Conservation (phyloP, 768 basidiomycete species). For the Nidula microcarpa region DNA sequence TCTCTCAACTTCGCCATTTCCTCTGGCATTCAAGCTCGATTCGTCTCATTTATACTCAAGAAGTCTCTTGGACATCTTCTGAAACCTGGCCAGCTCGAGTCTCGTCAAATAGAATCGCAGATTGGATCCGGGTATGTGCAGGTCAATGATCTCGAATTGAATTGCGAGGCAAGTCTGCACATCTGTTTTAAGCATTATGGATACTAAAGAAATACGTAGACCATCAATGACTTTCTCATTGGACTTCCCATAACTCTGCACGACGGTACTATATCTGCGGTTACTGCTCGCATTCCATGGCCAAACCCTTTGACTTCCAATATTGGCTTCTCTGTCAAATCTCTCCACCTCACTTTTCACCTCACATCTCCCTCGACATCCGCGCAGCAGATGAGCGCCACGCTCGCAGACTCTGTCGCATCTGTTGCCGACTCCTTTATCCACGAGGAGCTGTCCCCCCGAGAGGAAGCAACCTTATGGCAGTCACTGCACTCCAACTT, state of each 20-base stretch:
- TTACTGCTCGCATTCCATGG: slow-evolving; percentile 81
- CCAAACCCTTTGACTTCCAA: slow-evolving; percentile 78
- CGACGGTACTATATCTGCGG: slow-evolving; percentile 69
- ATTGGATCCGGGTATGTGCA: slow-evolving; percentile 90
- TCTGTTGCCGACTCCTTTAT: slow-evolving; percentile 87
- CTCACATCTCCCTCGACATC: slow-evolving; percentile 26
- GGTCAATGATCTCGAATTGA: slow-evolving; percentile 78
- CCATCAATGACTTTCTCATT: slow-evolving; percentile 69
- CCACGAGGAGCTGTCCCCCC: slow-evolving; percentile 71
- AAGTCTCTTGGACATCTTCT: slow-evolving; percentile 81
- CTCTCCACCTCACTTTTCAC: slow-evolving; percentile 66
- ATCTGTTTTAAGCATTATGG: slow-evolving; percentile 2
- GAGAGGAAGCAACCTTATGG: slow-evolving; percentile 69
- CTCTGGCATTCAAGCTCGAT: slow-evolving; percentile 76
- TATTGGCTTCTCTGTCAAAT: slow-evolving; percentile 65
- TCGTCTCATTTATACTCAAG: slow-evolving; percentile 86
- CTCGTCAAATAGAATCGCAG: slow-evolving; percentile 85
- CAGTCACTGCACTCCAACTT: slow-evolving; percentile 56
- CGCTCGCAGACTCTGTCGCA: slow-evolving; percentile 75
- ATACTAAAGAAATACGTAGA: slow-evolving; percentile 38
- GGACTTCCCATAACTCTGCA: slow-evolving; percentile 66
- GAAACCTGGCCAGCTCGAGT: slow-evolving; percentile 86
- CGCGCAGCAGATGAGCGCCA: slow-evolving; percentile 18
- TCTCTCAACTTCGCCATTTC: slow-evolving; percentile 65
- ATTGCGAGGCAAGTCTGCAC: slow-evolving; percentile 58